Evolutionary conservation across 2,329 filamentous ascomycete species (phyloP).

Genomic region (Colletotrichum coccodes): DNA sequence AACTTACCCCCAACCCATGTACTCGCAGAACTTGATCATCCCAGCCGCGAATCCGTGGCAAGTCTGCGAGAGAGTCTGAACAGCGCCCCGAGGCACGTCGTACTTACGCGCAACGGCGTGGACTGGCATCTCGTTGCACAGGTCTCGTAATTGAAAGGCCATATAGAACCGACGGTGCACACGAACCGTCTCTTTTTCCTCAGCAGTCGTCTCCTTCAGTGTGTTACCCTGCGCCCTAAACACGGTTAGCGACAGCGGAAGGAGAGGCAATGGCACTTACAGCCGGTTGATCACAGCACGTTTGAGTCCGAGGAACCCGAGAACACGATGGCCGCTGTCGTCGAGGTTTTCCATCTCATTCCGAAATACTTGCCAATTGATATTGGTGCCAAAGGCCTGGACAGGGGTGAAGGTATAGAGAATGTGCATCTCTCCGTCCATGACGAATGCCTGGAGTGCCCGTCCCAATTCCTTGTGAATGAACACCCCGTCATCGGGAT

Average conservation of each 20-base stretch:
- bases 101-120: conserved; percentile 77
- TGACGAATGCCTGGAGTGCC: conserved; percentile 77
- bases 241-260: conserved; percentile 26
- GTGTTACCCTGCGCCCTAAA: conserved; percentile 72
- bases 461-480: conserved; percentile 75
- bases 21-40: conserved; percentile 82
- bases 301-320: conserved; percentile 75
- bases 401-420: conserved; percentile 83
- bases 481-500: conserved; percentile 80
- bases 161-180: conserved; percentile 80
- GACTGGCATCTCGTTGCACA: conserved; percentile 81
- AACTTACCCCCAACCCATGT: conserved; percentile 76
- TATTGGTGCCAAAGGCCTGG: conserved; percentile 59
- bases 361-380: conserved; percentile 80
- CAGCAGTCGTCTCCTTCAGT: conserved; percentile 69
- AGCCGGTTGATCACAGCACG: conserved; percentile 74
- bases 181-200: conserved; percentile 69
- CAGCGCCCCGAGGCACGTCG: conserved; percentile 73
- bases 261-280: conserved; percentile 50
- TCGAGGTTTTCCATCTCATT: conserved; percentile 77
- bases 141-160: conserved; percentile 79
- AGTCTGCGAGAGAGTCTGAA: conserved; percentile 78
- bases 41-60: conserved; percentile 83
- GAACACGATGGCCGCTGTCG: conserved; percentile 76
- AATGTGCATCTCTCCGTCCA: conserved; percentile 84